A percentile compares a stretch with the other conserved stretches of the same genome.
Conservation (phyloP, 352 stramenopile genomes). For the Pythium biforme region DNA sequence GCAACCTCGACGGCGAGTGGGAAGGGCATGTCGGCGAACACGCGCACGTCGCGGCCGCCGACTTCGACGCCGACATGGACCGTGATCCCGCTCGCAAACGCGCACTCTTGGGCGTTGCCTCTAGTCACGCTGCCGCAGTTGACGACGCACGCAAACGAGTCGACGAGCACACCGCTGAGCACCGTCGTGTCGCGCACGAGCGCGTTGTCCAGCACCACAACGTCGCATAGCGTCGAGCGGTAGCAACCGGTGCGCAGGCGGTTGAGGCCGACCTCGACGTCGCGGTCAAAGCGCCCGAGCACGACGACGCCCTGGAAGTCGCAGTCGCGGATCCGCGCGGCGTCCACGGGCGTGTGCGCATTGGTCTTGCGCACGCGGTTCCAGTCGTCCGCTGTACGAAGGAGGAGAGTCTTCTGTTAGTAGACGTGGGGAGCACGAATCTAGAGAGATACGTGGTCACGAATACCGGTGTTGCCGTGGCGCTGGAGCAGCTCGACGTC, state of each 20-base stretch:
- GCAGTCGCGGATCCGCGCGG: constrained; percentile 56
- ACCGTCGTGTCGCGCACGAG: constrained; percentile 72
- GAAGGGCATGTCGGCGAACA: constrained; percentile 78
- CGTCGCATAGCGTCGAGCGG: constrained; percentile 60
- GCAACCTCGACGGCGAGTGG: constrained; percentile 42
- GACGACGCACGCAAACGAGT: constrained; percentile 50
- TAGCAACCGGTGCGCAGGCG: constrained; percentile 61
- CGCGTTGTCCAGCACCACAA: constrained; percentile 65
- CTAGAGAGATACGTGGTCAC: neutral
- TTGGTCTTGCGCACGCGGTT: constrained; percentile 44
- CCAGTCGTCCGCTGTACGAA: constrained; percentile 61
- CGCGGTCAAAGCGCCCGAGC: constrained; percentile 46
- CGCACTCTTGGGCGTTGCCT: constrained; percentile 10
- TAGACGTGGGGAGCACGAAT: neutral
- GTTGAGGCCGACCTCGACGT: constrained; percentile 40
- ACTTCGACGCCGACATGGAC: constrained; percentile 84
- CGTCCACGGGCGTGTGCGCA: constrained; percentile 23
- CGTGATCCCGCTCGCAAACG: constrained; percentile 54
- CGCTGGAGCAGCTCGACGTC: constrained; percentile 56
- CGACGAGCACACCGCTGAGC: constrained; percentile 48
- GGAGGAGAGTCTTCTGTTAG: neutral
- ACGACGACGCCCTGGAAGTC: constrained; percentile 65
- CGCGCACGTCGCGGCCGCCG: constrained; percentile 64
- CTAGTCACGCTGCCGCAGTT: constrained; percentile 59
- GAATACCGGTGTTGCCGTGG: constrained; percentile 62